Evolutionary conservation across 1,284 basidiomycete species (phyloP).

Genomic region (Ganoderma meredithae): DNA sequence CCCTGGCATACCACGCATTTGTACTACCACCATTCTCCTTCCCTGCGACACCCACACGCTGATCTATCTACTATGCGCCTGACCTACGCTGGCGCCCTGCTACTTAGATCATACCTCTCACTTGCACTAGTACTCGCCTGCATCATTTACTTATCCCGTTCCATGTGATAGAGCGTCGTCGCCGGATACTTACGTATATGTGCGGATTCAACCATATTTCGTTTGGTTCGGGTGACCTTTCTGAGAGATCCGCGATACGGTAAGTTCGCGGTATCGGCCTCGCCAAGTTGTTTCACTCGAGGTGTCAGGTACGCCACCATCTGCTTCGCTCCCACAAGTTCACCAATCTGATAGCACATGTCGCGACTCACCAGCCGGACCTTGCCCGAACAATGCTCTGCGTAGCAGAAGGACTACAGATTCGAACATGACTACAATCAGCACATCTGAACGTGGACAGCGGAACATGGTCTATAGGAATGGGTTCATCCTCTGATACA

Average conservation of each 20-base stretch:
- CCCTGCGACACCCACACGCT: conserved; percentile 25
- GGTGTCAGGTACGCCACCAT: neutral
- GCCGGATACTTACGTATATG: neutral
- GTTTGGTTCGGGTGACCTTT: neutral
- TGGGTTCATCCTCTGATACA: conserved; percentile 8
- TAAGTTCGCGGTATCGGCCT: neutral
- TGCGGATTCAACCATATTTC: neutral
- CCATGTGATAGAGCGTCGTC: conserved; percentile 12
- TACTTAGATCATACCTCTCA: neutral
- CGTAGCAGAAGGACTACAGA: neutral
- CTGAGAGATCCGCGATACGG: neutral
- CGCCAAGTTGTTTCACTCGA: neutral
- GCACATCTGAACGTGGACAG: neutral
- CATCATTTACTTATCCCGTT: conserved; percentile 9
- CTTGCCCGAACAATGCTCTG: neutral
- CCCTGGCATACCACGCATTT: conserved; percentile 21
- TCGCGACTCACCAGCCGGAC: neutral
- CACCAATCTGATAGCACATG: neutral
- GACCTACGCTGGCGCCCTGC: neutral
- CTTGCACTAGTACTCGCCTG: neutral
- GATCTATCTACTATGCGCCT: conserved; percentile 1
- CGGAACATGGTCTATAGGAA: neutral
- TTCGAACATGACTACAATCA: neutral
- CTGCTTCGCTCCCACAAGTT: neutral
- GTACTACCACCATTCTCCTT: conserved; percentile 26